Conservation (phyloP, 139 green algal genomes). For the Astrephomene gubernaculifera region DNA sequence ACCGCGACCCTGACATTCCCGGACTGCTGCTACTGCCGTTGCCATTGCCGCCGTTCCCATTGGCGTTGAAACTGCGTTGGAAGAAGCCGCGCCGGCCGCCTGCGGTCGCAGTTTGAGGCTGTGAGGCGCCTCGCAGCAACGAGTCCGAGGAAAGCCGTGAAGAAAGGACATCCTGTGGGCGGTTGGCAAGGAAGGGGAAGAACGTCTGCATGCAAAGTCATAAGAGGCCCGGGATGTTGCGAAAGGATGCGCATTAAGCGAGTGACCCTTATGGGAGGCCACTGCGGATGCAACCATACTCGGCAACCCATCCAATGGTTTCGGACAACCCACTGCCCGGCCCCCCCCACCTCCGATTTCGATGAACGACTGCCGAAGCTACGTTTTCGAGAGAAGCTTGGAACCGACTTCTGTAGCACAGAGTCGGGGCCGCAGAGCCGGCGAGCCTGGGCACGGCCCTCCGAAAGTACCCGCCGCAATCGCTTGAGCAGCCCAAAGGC, state of each 20-base stretch:
- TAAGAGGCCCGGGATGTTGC: too few relatives aligned
- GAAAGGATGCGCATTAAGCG: too few relatives aligned
- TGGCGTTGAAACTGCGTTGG: slow-evolving; percentile 1
- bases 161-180: slow-evolving; percentile 21
- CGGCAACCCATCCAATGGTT: too few relatives aligned
- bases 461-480: slow-evolving; percentile 10
- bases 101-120: slow-evolving; percentile 4
- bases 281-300: too few relatives aligned
- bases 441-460: not conserved
- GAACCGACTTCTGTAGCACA: not conserved
- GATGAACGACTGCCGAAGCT: slow-evolving; percentile 31
- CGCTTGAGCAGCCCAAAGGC: not conserved
- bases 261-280: too few relatives aligned
- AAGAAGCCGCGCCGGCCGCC: not conserved
- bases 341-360: slow-evolving; percentile 37
- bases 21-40: too few relatives aligned
- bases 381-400: not conserved
- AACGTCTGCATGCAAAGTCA: too few relatives aligned
- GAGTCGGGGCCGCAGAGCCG: not conserved
- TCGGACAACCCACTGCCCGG: too few relatives aligned
- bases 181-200: too few relatives aligned
- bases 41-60: not conserved
- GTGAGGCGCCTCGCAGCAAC: not conserved
- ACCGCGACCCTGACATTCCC: not conserved
- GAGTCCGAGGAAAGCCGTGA: slow-evolving; percentile 35